Base-by-base conservation (phyloP, 257 asterid genomes). In the Rhazya stricta region DNA sequence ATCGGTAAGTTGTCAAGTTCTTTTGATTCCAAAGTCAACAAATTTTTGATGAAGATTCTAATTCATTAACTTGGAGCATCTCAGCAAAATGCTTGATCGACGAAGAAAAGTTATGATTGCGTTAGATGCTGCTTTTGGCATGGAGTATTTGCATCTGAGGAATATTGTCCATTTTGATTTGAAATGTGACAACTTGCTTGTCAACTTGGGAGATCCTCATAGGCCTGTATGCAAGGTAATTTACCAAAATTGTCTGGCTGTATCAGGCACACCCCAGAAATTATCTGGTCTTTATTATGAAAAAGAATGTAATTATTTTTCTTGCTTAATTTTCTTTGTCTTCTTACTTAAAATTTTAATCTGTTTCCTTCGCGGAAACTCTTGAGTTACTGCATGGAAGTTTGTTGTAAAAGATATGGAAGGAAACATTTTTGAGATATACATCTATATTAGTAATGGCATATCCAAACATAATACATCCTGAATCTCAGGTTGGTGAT, bases 211-310 rank as follows among this genome's bases (percentile, higher is more conserved):
- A 23, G 94, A 92, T 86, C 92, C 96, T 34, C 94, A 86, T 19
- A 86, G 97, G 54, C 96, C 96, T 1, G 91, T 92, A 10, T 92
- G 97, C 88, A 92, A 92, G 96, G 97, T 92, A 84, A 77, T 66
- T 18, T 19, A 9, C 16, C 58, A 51, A 29, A 60, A 29, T 13
- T 60, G 39, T 27, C 6, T n/a, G 9, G 13, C 66, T 58, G 37
- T 12, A 58, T 29, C 37, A 10, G 7, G 66, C 13, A 29, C 41
- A 25, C 39, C n/a, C 27, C 65, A 29, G 9, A 19, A 37, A 18
- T 34, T 41, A 34, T 73, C n/a, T 25, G 12, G n/a, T 45, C 36
- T 48, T 48, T n/a, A 63, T 39, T 11, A 18, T 21, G 45, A 41
- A 3, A 61, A 9, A 61, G 2, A 9, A 3, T 6, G 19, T n/a